Base-by-base conservation (phyloP, 306 rosid species). In the Sicyos edulis region DNA sequence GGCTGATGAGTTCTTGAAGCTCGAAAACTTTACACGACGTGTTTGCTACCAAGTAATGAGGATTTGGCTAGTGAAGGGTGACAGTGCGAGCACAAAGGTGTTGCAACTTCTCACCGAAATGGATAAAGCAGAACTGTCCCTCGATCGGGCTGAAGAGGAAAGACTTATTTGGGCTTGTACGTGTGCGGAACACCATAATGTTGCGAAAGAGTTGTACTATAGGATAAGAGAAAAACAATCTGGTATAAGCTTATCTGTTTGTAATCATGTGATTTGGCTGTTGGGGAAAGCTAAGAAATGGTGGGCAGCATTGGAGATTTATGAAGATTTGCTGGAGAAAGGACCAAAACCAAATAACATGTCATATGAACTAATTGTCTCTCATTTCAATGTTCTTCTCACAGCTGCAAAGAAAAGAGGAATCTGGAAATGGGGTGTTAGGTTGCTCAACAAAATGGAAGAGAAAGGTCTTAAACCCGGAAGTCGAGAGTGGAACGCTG, bases 261-360 rank as follows among this genome's bases (percentile, higher is more conserved):
- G 99, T 78, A 93, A 93, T 85, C 99, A 91, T 82, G 82, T 75
- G 56, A 93, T 93, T 77, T 93, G 99, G 96, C 71, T 93, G 84
- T 85, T 91, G 95, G 99, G 97, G 60, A 90, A 88, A 81, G 91
- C 97, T 9, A 93, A 86, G 85, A 91, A 86, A 64, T 93, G 99
- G 97, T 93, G 99, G 99, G 91, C 89, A 49, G 99, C 99, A 67
- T 76, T 93, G 80, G 99, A 87, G 87, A 65, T 93, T 57, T 91
- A 91, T 50, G 97, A 93, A 83, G 96, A 91, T 78, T 81, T 93
- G 76, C 78, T 91, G 82, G 99, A 93, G 83, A 91, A 80, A 74
- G 99, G 99, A 55, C 99, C 99, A 20, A 79, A 80, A 76, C 97
- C 99, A 34, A 93, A 91, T 78, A 88, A 91, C 71, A 21, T 91